Conservation (phyloP, 768 basidiomycete genomes). For the Lactifluus volemus region DNA sequence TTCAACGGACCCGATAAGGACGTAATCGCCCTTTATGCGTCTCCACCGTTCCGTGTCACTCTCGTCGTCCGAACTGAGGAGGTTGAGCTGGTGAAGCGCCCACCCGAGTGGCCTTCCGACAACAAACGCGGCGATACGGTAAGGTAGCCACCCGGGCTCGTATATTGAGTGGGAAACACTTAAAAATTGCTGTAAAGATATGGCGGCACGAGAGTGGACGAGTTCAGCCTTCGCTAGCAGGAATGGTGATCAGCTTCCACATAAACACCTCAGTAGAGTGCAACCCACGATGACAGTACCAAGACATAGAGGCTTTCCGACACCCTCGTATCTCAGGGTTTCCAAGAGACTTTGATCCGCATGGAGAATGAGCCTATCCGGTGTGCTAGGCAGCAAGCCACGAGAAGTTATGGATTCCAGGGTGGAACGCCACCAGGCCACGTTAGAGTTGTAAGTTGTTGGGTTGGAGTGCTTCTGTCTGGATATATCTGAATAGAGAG, state of each 20-base stretch:
- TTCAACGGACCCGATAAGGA: constrained; percentile 57
- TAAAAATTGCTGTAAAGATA: constrained; percentile 49
- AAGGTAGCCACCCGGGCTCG: constrained; percentile 57
- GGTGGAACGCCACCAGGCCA: constrained; percentile 80
- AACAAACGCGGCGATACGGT: constrained; percentile 58
- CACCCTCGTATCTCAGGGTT: constrained; percentile 51
- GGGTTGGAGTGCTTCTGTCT: constrained; percentile 81
- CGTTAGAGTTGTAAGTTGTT: constrained; percentile 66
- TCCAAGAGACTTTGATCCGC: constrained; percentile 49
- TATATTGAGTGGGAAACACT: constrained; percentile 52
- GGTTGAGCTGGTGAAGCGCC: constrained; percentile 71
- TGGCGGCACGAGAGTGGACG: constrained; percentile 32
- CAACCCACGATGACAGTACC: constrained; percentile 65
- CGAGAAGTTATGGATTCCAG: constrained; percentile 51
- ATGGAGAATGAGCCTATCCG: constrained; percentile 51
- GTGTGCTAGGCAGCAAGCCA: constrained; percentile 39
- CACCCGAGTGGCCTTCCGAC: constrained; percentile 81
- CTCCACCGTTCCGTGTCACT: constrained; percentile 42
- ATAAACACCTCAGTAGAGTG: not conserved
- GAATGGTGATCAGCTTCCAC: constrained; percentile 21
- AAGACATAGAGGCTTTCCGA: constrained; percentile 67
- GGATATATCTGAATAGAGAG: constrained; percentile 84
- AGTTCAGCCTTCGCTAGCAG: constrained; percentile 66
- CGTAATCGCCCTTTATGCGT: constrained; percentile 60
- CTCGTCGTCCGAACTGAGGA: constrained; percentile 55